Percentiles rank a stretch among this genome's conserved stretches.
Conservation (phyloP, 805 yeast genomes). For the Lipomyces lipofer region DNA sequence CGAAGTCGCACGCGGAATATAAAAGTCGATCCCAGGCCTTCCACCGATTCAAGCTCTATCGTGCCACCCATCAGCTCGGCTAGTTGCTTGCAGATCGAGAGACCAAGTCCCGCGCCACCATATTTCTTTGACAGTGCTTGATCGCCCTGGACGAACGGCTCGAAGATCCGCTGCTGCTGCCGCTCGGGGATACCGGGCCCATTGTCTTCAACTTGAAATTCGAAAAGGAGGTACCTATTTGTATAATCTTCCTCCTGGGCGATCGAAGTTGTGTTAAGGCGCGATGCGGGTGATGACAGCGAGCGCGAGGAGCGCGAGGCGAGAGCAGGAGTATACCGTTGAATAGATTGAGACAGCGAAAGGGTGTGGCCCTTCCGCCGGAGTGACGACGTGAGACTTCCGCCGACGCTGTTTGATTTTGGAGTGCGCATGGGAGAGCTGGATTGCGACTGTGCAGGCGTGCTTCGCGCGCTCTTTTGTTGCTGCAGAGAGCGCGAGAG, state of each 20-base stretch:
- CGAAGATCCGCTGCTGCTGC: constrained; percentile 81
- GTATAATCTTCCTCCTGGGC: too few relatives aligned
- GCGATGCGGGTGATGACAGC: not conserved
- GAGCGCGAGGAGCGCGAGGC: not conserved
- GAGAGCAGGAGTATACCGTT: not conserved
- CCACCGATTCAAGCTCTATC: constrained; percentile 65
- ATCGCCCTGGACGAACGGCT: constrained; percentile 97
- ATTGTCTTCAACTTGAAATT: constrained; percentile 78
- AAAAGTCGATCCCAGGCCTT: constrained; percentile 84
- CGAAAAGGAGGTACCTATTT: constrained; percentile 59
- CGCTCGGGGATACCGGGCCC: constrained; percentile 92
- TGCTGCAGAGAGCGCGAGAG: too few relatives aligned
- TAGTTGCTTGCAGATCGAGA: constrained; percentile 84
- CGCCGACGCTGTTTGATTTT: too few relatives aligned
- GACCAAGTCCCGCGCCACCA: constrained; percentile 96
- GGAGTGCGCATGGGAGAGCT: too few relatives aligned
- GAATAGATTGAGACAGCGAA: constrained; percentile 4
- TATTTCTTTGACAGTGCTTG: constrained; percentile 86
- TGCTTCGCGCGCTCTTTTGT: too few relatives aligned
- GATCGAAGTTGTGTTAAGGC: too few relatives aligned
- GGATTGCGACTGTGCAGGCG: too few relatives aligned
- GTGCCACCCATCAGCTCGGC: constrained; percentile 91
- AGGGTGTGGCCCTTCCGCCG: constrained; percentile 10
- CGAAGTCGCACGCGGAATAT: constrained; percentile 49
- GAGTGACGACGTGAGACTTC: constrained; percentile 6